phyloP scores from a whole-genome alignment of 2,329 filamentous ascomycete genomes.

The Colletotrichum lentis region DNA sequence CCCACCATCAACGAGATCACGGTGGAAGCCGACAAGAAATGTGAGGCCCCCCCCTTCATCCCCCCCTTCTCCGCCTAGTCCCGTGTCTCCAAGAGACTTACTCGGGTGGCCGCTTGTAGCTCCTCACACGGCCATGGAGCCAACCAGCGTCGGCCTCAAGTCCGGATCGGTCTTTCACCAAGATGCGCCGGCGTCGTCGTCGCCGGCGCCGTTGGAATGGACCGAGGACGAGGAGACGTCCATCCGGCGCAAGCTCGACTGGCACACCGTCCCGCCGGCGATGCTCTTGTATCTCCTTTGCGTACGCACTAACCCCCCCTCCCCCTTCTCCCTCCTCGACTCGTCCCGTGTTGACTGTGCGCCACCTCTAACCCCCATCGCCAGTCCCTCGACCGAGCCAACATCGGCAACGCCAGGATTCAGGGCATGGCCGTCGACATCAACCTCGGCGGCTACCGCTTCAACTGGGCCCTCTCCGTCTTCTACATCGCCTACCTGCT shows the following conservation, averaged over 20 bases:
- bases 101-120: not conserved
- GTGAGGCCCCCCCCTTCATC: not conserved
- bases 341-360: no score
- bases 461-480: slow-evolving; percentile 66
- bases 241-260: slow-evolving; percentile 61
- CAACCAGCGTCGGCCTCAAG: not conserved
- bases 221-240: slow-evolving; percentile 59
- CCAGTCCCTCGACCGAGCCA: slow-evolving; percentile 47
- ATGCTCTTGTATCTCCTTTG: slow-evolving; percentile 63
- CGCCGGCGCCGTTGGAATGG: slow-evolving; percentile 47
- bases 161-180: not conserved
- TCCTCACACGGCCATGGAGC: not conserved
- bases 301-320: no score
- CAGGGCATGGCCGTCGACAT: slow-evolving; percentile 61
- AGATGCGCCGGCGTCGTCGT: not conserved
- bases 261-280: slow-evolving; percentile 60
- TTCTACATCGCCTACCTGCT: slow-evolving; percentile 67
- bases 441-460: slow-evolving; percentile 56
- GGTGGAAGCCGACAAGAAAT: not conserved
- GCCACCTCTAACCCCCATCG: not conserved
- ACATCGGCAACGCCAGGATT: slow-evolving; percentile 65
- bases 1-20: slow-evolving; percentile 5
- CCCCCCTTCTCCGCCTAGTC: no score
- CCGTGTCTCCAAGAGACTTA: not conserved
- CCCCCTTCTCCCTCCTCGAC: no score